Evolutionary conservation across 2,329 filamentous ascomycete species (phyloP), one percentile per base, ranked within the genome.

Genomic region (Scopulariopsis brevicaulis): DNA sequence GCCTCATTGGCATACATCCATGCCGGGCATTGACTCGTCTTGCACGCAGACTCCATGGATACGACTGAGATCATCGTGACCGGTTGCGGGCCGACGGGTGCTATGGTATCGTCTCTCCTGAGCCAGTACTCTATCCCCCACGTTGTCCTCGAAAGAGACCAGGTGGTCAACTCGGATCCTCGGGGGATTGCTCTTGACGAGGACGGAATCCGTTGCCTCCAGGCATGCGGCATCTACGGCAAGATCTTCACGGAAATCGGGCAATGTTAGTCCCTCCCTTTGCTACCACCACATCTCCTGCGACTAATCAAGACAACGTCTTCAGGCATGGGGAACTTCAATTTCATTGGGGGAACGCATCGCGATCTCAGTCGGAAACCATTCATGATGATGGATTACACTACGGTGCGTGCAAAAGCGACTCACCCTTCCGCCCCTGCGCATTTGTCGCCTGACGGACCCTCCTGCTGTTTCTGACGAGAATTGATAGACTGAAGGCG

Each of bases 121-220:
- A 57, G 64, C 3, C 56, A 56, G 10, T 54, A 59, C 20, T 28
- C 20, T 1, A 55, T 64, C 12, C 52, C 59, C 8, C 56, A 65
- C 48, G 52, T 69, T 22, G 59, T 68, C 2, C 54, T 70, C 7
- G 68, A 70, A 54, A 64, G 62, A 53, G 65, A 68, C 15, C 11
- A 28, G 3, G 60, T 60, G 11, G 62, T 70, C 32, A 67, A 60
- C 3, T 56, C 55, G 8, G 68, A 70, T 58, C 68, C 67, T 2
- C 59, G 67, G 5, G 68, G 68, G 3, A 68, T 70, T 43, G 64
- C 64, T 1, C 60, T 70, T 15, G 65, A 67, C 20, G 68, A 67
- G 52, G 68, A 69, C 57, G 68, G 65, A 4, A 65, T 70, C 40
- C 63, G 67, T 2, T 52, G 59, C 10, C 53, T 66, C 3, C 64